Base-by-base conservation (phyloP, 306 rosid species). In the Begonia peltatifolia region DNA sequence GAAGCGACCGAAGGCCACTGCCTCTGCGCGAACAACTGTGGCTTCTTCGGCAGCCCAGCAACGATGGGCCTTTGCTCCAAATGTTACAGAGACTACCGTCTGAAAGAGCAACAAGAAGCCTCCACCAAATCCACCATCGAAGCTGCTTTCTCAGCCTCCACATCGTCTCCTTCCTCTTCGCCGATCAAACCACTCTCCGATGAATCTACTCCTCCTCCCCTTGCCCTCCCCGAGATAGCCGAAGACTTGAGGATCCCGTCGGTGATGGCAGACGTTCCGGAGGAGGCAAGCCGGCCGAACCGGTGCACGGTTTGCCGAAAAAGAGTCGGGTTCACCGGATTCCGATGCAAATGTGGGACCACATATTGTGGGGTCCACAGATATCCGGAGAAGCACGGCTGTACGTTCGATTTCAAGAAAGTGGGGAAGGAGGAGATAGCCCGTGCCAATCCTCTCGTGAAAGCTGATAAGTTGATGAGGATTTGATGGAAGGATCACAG, bases 41-140 rank as follows among this genome's bases (percentile, higher is more conserved):
- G 97, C 44, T 89, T 89, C 80, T 89, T 84, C 47, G 97, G 95
- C 3, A 84, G 87, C 53, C 57, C 97, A 1, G 78, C 94, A 22
- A 89, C 95, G 62, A 84, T 89, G 97, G 58, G 84, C 55, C 84
- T 89, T 75, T 89, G 97, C 59, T 80, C 97, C 68, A 78, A 89
- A 66, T 89, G 97, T 72, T 84, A 69, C 90, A 35, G 77, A 46
- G 90, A 82, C 43, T 38, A 77, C 42, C 76, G 65, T 43, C 71
- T 75, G 50, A 73, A 74, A 42, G 94, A 84, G 17, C 78, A 81
- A 62, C 89, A 78, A 41, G 67, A 82, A 51, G 89, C 84, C 59
- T 75, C 93, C 17, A 74, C 87, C 71, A 76, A 82, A 80, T 74
- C 97, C 54, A 77, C 93, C 16, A 79, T 84, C 63, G 73, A 82